These are phyloP conservation scores for Tricholoma matsutake DNA, from an alignment of 768 basidiomycete genomes.

Conservation along the genomic window DNA sequence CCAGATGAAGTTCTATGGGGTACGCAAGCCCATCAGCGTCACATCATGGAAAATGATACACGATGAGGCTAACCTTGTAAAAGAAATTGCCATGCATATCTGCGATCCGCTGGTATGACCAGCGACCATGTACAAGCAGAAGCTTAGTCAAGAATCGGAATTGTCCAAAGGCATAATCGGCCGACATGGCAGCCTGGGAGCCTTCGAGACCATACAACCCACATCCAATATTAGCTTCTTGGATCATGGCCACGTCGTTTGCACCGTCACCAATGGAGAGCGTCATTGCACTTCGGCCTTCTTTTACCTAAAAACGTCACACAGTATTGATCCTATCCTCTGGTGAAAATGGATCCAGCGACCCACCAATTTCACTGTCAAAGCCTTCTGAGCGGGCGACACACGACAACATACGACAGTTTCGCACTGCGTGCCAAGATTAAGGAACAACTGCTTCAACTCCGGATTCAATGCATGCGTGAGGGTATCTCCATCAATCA, in stretches of 20 bases:
- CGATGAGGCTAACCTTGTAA: slow-evolving; percentile 70
- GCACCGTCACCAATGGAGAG: slow-evolving; percentile 96
- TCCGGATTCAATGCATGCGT: slow-evolving; percentile 73
- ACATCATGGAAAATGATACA: background rate
- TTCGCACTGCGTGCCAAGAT: slow-evolving; percentile 92
- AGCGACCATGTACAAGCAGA: slow-evolving; percentile 90
- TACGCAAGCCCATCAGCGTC: slow-evolving; percentile 9
- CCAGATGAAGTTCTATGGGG: slow-evolving; percentile 80
- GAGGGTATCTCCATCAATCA: slow-evolving; percentile 94
- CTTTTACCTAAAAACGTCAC: slow-evolving; percentile 68
- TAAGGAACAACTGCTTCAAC: slow-evolving; percentile 85
- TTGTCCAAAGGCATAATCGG: slow-evolving; percentile 97
- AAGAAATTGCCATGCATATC: slow-evolving; percentile 99
- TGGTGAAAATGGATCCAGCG: background rate
- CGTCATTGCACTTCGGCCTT: slow-evolving; percentile 94
- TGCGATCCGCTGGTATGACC: slow-evolving; percentile 95
- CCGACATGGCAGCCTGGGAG: slow-evolving; percentile 98
- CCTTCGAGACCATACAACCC: slow-evolving; percentile 93
- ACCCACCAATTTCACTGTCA: slow-evolving; percentile 87
- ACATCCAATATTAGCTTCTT: slow-evolving; percentile 97
- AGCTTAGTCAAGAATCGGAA: slow-evolving; percentile 92
- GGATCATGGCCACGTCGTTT: slow-evolving; percentile 99
- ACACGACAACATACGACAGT: slow-evolving; percentile 99
- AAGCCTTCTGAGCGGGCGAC: slow-evolving; percentile 96
- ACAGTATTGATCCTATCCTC: background rate